These are phyloP conservation scores for Cadophora sp. DNA, from an alignment of 2,329 filamentous ascomycete genomes.

Conservation along the genomic window DNA sequence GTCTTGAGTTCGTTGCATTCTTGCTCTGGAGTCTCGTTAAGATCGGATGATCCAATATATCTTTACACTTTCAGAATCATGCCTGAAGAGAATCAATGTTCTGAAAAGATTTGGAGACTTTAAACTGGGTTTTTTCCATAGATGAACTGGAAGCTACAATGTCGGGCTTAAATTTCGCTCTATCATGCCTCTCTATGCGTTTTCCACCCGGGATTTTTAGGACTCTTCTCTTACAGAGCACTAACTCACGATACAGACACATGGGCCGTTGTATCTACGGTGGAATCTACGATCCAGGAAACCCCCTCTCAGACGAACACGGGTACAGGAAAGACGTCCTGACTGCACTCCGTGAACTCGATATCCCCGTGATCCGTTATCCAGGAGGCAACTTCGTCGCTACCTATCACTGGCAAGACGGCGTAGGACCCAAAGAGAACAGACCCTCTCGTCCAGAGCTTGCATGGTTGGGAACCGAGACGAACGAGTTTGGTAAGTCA, in stretches of 20 bases:
- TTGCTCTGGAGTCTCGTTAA: too few species aligned
- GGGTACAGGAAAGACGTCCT: conserved; percentile 84
- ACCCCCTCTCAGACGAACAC: conserved; percentile 73
- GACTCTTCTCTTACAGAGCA: not conserved
- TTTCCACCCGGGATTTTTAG: not conserved
- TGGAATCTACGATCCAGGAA: conserved; percentile 82
- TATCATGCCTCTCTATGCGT: not conserved
- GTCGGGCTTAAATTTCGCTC: not conserved
- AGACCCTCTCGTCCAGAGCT: conserved; percentile 71
- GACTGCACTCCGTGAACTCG: conserved; percentile 73
- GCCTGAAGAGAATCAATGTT: not conserved
- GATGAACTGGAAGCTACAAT: too few species aligned
- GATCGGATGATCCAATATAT: not conserved
- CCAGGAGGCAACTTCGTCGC: conserved; percentile 86
- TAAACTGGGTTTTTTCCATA: too few species aligned
- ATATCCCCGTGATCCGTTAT: conserved; percentile 79
- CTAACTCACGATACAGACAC: conserved; percentile 59
- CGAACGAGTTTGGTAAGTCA: conserved; percentile 72
- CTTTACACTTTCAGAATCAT: not conserved
- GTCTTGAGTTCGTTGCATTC: not conserved
- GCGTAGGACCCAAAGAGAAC: conserved; percentile 74
- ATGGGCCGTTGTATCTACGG: conserved; percentile 92
- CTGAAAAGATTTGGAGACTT: too few species aligned
- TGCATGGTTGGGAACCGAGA: conserved; percentile 79
- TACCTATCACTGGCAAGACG: conserved; percentile 86